phyloP scores from a whole-genome alignment of 2,329 filamentous ascomycete genomes.

The Apiospora malaysiana region DNA sequence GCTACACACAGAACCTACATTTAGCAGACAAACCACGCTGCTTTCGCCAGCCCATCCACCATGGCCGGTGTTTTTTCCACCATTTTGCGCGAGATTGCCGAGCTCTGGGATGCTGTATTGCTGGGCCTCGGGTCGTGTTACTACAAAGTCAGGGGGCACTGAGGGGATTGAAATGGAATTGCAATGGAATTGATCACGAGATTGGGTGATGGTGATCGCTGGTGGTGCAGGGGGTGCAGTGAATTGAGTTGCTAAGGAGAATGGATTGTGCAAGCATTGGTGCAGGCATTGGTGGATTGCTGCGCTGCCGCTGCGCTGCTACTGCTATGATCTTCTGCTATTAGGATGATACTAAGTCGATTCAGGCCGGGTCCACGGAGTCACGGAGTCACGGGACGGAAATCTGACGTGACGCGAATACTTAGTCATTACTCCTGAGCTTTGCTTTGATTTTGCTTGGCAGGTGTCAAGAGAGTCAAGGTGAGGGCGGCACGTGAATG shows the following conservation, averaged over 20 bases:
- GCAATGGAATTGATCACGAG: background rate
- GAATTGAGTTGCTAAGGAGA: background rate
- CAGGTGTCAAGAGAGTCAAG: slow-evolving; percentile 5
- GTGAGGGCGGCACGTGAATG: slow-evolving; percentile 3
- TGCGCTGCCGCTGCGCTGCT: no score
- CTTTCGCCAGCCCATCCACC: background rate
- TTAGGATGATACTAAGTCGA: no score
- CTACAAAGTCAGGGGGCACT: slow-evolving; percentile 7
- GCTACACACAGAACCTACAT: background rate
- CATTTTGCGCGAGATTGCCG: slow-evolving; percentile 22
- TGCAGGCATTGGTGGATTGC: background rate
- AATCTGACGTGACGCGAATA: background rate
- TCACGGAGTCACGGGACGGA: no score
- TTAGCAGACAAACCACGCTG: background rate
- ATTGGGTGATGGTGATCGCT: background rate
- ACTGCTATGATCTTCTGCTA: no score
- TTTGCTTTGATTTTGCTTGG: background rate
- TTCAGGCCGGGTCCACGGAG: no score
- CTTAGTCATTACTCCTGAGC: no score
- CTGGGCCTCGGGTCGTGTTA: slow-evolving; percentile 23
- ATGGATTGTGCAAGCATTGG: background rate
- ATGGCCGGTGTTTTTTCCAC: slow-evolving; percentile 20
- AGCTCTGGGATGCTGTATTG: slow-evolving; percentile 25
- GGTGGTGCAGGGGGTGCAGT: background rate
- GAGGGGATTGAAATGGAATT: background rate